Percentiles rank a stretch among this genome's conserved stretches.
Conservation (phyloP, 2,329 filamentous ascomycete genomes). For the Zalaria sp. region DNA sequence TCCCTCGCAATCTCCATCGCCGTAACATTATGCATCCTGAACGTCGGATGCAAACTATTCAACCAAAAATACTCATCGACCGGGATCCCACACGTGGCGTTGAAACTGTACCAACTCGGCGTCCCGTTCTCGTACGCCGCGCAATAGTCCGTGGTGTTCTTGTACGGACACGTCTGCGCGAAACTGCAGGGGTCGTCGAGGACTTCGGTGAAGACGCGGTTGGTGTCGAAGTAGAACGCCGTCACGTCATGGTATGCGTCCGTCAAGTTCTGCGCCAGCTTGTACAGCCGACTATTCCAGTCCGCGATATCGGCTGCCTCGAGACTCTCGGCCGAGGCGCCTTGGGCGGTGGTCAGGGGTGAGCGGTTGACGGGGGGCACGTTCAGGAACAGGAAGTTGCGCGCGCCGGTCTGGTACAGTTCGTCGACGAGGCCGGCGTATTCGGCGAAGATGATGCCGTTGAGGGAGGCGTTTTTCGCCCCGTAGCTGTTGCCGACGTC, state of each 20-base stretch:
- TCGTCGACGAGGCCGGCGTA: constrained; percentile 23
- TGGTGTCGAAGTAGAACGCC: constrained; percentile 40
- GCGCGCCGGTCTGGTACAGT: constrained; percentile 30
- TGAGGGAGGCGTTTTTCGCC: constrained; percentile 19
- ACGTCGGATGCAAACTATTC: constrained; percentile 50
- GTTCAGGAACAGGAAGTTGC: constrained; percentile 36
- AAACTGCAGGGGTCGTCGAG: constrained; percentile 38
- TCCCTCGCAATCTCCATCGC: constrained; percentile 32
- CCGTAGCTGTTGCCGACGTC: constrained; percentile 39
- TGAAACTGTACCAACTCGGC: constrained; percentile 22
- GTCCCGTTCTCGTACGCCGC: constrained; percentile 36
- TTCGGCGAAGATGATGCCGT: constrained; percentile 21
- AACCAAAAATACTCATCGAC: constrained; percentile 54
- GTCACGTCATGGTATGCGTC: constrained; percentile 26
- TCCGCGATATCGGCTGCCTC: constrained; percentile 29
- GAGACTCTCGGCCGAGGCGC: constrained; percentile 14
- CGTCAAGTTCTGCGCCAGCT: constrained; percentile 27
- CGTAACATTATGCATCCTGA: constrained; percentile 45
- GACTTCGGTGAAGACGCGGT: constrained; percentile 36
- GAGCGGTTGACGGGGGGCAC: constrained; percentile 37
- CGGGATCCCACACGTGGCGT: constrained; percentile 34
- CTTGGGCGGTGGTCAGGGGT: constrained; percentile 32
- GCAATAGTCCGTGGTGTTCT: constrained; percentile 44
- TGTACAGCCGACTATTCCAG: constrained; percentile 35
- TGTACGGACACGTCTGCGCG: constrained; percentile 35